Conservation (phyloP, 2,329 filamentous ascomycete genomes). For the Cladosporium sphaerospermum region DNA sequence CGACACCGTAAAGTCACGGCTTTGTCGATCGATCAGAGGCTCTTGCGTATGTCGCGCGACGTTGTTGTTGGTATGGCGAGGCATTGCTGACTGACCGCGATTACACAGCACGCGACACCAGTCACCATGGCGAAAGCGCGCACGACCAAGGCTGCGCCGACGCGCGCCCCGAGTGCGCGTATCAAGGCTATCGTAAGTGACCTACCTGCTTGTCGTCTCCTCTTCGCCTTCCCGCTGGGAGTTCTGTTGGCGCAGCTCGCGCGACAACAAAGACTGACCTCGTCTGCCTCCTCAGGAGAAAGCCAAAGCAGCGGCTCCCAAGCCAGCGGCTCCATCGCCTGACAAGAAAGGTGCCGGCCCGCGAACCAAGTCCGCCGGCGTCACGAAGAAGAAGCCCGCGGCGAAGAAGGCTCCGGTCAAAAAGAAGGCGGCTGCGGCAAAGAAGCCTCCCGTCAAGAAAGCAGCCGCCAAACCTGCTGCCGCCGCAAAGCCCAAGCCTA, state of each 20-base stretch:
- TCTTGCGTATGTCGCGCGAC: too few relatives aligned
- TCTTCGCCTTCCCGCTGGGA: not conserved
- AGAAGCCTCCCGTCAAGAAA: constrained; percentile 2
- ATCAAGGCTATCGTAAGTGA: constrained; percentile 1
- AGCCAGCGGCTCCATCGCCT: constrained; percentile 9
- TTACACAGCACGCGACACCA: not conserved
- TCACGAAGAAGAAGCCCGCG: constrained; percentile 12
- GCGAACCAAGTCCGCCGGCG: constrained; percentile 2
- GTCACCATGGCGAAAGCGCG: not conserved
- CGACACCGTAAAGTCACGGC: too few relatives aligned
- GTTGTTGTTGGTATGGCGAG: too few relatives aligned
- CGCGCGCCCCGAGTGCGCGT: not conserved
- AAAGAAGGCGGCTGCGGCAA: constrained; percentile 12
- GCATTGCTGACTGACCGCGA: not conserved
- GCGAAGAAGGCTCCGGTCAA: constrained; percentile 11
- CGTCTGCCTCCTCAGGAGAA: not conserved
- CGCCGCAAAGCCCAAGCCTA: not conserved
- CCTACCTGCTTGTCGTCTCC: not conserved
- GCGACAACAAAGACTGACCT: not conserved
- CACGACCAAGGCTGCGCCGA: not conserved
- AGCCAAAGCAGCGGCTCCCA: constrained; percentile 7
- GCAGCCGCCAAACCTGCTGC: not conserved
- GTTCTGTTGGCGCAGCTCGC: not conserved
- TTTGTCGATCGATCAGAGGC: too few relatives aligned
- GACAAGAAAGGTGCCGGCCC: constrained; percentile 1